phyloP scores from a whole-genome alignment of 495 filamentous ascomycete species.

The Penicillium pulvis region DNA sequence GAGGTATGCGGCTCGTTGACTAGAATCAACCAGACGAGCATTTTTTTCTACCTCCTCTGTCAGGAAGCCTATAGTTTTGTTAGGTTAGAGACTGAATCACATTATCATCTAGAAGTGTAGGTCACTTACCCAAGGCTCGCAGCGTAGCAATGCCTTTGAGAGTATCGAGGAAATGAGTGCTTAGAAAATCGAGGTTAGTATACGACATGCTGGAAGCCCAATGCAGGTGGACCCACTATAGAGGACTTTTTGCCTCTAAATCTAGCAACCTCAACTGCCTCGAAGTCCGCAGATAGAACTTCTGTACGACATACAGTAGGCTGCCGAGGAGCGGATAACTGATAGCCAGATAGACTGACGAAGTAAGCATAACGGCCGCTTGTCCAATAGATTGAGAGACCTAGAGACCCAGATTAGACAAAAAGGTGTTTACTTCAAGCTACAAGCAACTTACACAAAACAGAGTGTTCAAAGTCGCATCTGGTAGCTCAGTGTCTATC shows the following conservation, averaged over 20 bases:
- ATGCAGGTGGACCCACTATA: not conserved
- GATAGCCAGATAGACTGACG: not conserved
- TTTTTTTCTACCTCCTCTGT: not conserved
- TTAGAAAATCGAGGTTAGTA: not conserved
- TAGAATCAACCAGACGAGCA: not conserved
- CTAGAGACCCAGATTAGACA: not conserved
- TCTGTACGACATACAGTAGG: not conserved
- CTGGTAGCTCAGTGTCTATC: conserved; percentile 9
- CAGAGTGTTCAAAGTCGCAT: not conserved
- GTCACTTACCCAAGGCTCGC: not conserved
- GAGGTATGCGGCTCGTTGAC: not conserved
- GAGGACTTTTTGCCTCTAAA: not conserved
- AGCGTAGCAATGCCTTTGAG: not conserved
- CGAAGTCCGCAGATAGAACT: not conserved
- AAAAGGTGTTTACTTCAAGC: not conserved
- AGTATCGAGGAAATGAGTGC: not conserved
- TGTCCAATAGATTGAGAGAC: not conserved
- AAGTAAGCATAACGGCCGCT: conserved; percentile 2
- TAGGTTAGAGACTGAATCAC: not conserved
- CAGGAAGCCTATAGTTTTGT: not conserved
- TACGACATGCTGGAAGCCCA: not conserved
- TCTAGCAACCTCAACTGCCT: not conserved
- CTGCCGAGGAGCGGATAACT: not conserved
- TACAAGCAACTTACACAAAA: not conserved
- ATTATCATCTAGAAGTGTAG: not conserved